phyloP scores from a whole-genome alignment of 2,329 filamentous ascomycete genomes.

The Ascomycota sp. region DNA sequence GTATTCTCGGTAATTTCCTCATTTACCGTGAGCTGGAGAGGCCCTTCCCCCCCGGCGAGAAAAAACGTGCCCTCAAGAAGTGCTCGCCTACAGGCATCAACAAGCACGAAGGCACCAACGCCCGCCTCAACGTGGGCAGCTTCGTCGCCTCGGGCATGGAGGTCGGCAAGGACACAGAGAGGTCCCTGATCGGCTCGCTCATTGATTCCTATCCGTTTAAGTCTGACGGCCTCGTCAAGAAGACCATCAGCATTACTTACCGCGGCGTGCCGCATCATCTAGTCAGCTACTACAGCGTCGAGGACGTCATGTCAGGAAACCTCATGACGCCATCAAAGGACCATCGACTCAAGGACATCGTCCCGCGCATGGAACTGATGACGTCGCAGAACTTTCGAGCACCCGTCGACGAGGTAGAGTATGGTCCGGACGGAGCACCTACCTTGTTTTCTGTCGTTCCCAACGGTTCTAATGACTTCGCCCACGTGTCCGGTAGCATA shows the following conservation, averaged over 20 bases:
- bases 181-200: constrained; percentile 52
- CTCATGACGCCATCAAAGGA: constrained; percentile 39
- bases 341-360: constrained; percentile 14
- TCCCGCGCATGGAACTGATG: constrained; percentile 36
- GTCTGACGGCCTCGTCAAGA: constrained; percentile 65
- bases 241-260: constrained; percentile 68
- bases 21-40: constrained; percentile 68
- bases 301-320: constrained; percentile 48
- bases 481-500: constrained; percentile 2
- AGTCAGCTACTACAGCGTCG: constrained; percentile 72
- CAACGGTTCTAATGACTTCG: constrained; percentile 3
- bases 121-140: constrained; percentile 6
- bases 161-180: constrained; percentile 11
- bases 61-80: constrained; percentile 65
- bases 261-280: constrained; percentile 63
- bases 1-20: constrained; percentile 67
- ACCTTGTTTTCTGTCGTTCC: constrained; percentile 3
- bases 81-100: constrained; percentile 17
- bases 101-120: constrained; percentile 12
- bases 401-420: constrained; percentile 39
- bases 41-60: constrained; percentile 62
- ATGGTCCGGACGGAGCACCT: constrained; percentile 2
- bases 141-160: constrained; percentile 2
- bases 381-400: constrained; percentile 45
- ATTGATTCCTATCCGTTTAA: constrained; percentile 87